A percentile compares a stretch with the other conserved stretches of the same genome.
phyloP scores from a whole-genome alignment of 345 rosid genomes.

The Raphanus raphanistrum region DNA sequence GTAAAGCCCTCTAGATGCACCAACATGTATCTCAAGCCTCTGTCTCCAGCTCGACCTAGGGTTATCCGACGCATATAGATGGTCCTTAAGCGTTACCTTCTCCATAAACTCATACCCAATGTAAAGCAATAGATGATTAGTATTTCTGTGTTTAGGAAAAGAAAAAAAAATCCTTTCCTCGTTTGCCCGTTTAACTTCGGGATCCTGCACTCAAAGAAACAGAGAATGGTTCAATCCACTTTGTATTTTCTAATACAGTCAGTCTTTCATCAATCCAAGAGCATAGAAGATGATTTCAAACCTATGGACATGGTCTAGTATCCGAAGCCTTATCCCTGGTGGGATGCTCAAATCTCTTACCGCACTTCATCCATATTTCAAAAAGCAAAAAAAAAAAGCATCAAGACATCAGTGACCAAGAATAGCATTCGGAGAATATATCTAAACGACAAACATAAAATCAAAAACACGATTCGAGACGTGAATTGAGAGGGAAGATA shows the following conservation, averaged over 20 bases:
- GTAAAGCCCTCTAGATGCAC: too few relatives aligned
- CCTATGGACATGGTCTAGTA: conserved; percentile 83
- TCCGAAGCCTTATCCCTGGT: conserved; percentile 89
- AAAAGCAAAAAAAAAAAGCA: neutral
- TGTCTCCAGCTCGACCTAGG: neutral
- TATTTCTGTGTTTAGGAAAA: too few relatives aligned
- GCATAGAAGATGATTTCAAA: conserved; percentile 20
- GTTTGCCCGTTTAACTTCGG: conserved; percentile 53
- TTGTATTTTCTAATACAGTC: neutral
- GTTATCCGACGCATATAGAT: neutral
- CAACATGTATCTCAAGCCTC: too few relatives aligned
- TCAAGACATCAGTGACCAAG: neutral
- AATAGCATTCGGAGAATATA: too few relatives aligned
- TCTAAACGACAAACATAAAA: too few relatives aligned
- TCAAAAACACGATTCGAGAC: too few relatives aligned
- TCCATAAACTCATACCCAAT: neutral
- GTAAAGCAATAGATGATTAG: too few relatives aligned
- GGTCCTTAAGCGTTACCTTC: neutral
- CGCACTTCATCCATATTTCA: conserved; percentile 48
- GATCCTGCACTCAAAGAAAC: too few relatives aligned
- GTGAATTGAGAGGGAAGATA: too few relatives aligned
- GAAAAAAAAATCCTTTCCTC: conserved; percentile 30
- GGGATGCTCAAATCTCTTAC: conserved; percentile 85
- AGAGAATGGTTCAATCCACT: neutral
- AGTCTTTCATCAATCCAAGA: neutral